Percentiles rank a stretch among this genome's conserved stretches.
Conservation (phyloP, 352 stramenopile genomes). For the Phytophthora sojae region DNA sequence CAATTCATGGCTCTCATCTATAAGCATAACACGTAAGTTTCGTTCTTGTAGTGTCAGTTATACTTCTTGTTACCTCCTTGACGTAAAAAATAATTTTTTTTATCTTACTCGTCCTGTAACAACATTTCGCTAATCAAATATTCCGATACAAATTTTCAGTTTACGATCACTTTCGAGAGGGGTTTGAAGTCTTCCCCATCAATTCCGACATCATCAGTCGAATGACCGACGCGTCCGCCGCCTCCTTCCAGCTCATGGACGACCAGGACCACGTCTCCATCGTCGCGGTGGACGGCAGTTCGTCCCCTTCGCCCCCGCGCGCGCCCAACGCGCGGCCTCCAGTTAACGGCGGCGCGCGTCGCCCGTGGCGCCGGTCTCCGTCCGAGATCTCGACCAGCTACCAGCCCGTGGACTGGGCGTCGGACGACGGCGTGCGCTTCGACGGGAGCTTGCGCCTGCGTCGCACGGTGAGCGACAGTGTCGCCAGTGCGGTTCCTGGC, state of each 20-base stretch:
- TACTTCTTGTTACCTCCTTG: too few relatives aligned
- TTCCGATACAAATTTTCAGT: too few relatives aligned
- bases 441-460: conserved; percentile 21
- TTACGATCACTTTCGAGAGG: too few relatives aligned
- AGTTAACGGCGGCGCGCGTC: conserved; percentile 1
- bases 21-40: too few relatives aligned
- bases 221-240: conserved; percentile 9
- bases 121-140: too few relatives aligned
- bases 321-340: not conserved
- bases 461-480: conserved; percentile 24
- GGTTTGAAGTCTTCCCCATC: too few relatives aligned
- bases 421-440: conserved; percentile 38
- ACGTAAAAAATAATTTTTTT: too few relatives aligned
- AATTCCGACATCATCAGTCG: not conserved
- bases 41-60: too few relatives aligned
- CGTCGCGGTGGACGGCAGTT: conserved; percentile 12
- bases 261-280: conserved; percentile 19
- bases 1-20: too few relatives aligned
- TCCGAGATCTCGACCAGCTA: conserved; percentile 34
- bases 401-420: conserved; percentile 38
- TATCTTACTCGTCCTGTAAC: too few relatives aligned
- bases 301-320: not conserved
- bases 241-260: conserved; percentile 14
- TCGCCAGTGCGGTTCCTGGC: not conserved
- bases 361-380: conserved; percentile 17